Base-by-base conservation (phyloP, 139 green algal species). In the Tetradesmus lagerheimii region DNA sequence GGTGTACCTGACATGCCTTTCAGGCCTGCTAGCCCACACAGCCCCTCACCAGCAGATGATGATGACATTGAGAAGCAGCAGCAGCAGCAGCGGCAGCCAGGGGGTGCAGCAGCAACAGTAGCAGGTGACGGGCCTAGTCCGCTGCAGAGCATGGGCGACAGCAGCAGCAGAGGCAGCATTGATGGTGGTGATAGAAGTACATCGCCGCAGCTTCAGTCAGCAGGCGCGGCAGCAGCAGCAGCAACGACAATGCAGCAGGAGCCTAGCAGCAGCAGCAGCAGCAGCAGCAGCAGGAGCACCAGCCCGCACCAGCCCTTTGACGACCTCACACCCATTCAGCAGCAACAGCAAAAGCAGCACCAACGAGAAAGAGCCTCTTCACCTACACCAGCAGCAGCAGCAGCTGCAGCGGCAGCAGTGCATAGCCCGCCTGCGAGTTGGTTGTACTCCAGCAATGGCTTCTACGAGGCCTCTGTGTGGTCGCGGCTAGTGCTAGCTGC, bases 391-490 rank as follows among this genome's bases (percentile, higher is more conserved):
- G 53, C 39, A 74, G 31, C n/a, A 50, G 37, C 37, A 20, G n/a
- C 43, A 66, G 79, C 43, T 1, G 43, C 79, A 66, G 15, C 29
- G 43, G 1, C 38, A 71, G 23, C 45, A 47, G 25, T 84, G 41
- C 79, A 38, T 18, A 62, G 25, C 25, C 43, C 50, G 47, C 80
- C 43, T 74, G 27, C 81, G 18, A 84, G 43, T 27, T 90, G 76
- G 86, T 23, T 81, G 45, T 91, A 67, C 57, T 66, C 39, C 23
- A 82, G 53, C 57, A 86, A 37, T 34, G 90, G 92, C n/a, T 94
- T 94, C 77, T 94, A 93, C 80, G 64, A 53, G 2, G 89, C 92
- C 9, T 92, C 89, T 29, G 81, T 94, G 15, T 92, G 88, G 89
- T 91, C 88, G 0, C 87, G 92, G 15, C 23, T 93, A 27, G 50